phyloP scores from a whole-genome alignment of 345 rosid genomes.

The Alliaria petiolata region DNA sequence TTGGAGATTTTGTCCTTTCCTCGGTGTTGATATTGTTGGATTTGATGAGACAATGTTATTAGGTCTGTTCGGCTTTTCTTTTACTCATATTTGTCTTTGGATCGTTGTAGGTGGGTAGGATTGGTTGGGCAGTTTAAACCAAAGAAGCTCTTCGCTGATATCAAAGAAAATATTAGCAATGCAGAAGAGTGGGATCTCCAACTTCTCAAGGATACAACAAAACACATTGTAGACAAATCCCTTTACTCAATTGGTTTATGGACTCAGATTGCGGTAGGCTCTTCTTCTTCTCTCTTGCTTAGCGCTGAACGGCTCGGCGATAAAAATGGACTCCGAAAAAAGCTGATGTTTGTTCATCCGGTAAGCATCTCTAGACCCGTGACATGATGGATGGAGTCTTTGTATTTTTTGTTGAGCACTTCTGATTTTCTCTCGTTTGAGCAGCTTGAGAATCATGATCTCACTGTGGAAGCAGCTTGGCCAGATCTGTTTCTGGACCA shows the following conservation, averaged over 20 bases:
- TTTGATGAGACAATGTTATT: conserved; percentile 4
- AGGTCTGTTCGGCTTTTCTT: no score
- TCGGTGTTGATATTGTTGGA: not conserved
- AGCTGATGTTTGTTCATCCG: conserved; percentile 65
- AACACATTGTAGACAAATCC: conserved; percentile 68
- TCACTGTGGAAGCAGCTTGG: conserved; percentile 82
- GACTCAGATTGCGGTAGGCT: conserved; percentile 52
- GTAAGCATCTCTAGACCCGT: conserved; percentile 28
- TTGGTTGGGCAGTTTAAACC: conserved; percentile 77
- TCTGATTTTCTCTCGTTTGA: not conserved
- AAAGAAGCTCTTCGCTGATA: conserved; percentile 57
- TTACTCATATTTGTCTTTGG: not conserved
- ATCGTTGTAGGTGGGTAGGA: conserved; percentile 63
- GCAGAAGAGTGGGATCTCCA: conserved; percentile 52
- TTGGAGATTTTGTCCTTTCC: not conserved
- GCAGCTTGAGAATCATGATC: conserved; percentile 73
- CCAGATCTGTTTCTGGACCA: conserved; percentile 74
- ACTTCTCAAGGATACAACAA: conserved; percentile 47
- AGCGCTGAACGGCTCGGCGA: conserved; percentile 60
- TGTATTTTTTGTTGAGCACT: not conserved
- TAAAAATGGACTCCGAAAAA: conserved; percentile 47
- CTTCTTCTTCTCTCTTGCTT: conserved; percentile 48
- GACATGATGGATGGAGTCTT: not conserved
- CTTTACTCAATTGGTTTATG: conserved; percentile 60
- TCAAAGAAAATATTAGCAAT: conserved; percentile 48